A percentile compares a stretch with the other conserved stretches of the same genome.
Conservation (phyloP, 179 eudicot species). For the Dionaea muscipula region DNA sequence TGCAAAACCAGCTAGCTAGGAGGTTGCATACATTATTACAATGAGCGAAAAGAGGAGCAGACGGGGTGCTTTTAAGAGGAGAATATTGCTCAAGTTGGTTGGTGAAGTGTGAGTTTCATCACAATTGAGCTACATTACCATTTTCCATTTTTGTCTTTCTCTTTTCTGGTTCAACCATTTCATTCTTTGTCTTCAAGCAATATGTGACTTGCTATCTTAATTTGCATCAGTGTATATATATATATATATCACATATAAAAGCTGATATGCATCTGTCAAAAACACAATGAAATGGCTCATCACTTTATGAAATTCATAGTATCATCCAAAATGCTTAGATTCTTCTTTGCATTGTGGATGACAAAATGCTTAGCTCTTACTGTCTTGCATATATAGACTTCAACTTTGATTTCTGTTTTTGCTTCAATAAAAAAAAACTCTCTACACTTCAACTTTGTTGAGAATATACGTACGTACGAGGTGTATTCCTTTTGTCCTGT, state of each 20-base stretch:
- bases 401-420: too few species aligned
- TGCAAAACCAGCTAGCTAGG: constrained; percentile 4
- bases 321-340: too few species aligned
- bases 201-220: constrained; percentile 5
- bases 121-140: constrained; percentile 14
- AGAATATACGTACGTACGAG: too few species aligned
- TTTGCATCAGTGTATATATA: neutral
- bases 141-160: constrained; percentile 3
- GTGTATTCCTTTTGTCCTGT: too few species aligned
- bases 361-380: too few species aligned
- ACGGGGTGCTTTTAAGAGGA: constrained; percentile 13
- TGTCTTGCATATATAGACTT: too few species aligned
- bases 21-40: constrained; percentile 10
- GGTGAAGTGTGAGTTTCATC: constrained; percentile 50
- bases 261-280: neutral
- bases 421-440: too few species aligned
- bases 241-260: neutral
- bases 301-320: too few species aligned
- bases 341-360: too few species aligned
- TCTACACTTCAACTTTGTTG: too few species aligned
- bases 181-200: constrained; percentile 27
- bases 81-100: constrained; percentile 19
- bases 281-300: too few species aligned
- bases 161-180: neutral
- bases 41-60: constrained; percentile 9